These are phyloP conservation scores for Trichoderma oligosporum DNA, from an alignment of 2,329 filamentous ascomycete species.

Conservation along the genomic window DNA sequence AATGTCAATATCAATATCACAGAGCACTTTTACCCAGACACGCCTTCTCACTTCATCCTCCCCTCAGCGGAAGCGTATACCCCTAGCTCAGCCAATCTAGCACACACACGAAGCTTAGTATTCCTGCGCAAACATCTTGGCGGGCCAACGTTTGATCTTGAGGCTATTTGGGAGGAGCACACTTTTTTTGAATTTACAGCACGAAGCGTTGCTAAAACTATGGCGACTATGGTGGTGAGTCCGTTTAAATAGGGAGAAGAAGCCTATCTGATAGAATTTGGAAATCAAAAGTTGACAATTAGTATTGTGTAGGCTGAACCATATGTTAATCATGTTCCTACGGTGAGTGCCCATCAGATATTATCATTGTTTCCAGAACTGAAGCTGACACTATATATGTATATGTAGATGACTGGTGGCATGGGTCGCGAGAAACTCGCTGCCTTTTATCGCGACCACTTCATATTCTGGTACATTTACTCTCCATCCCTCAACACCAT, in stretches of 20 bases:
- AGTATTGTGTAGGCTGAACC: conserved; percentile 45
- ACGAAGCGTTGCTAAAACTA: conserved; percentile 64
- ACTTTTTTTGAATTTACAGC: conserved; percentile 66
- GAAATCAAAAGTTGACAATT: not conserved
- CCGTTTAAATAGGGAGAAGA: no score
- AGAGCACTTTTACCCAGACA: conserved; percentile 28
- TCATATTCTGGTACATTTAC: conserved; percentile 52
- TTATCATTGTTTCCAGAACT: no score
- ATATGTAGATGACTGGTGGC: conserved; percentile 57
- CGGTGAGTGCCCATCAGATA: conserved; percentile 40
- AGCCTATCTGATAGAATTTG: no score
- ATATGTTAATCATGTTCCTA: conserved; percentile 73
- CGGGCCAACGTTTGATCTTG: conserved; percentile 68
- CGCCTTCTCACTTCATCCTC: conserved; percentile 39
- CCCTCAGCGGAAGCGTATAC: conserved; percentile 50
- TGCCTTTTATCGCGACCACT: conserved; percentile 66
- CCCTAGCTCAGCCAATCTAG: conserved; percentile 50
- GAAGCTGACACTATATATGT: not conserved
- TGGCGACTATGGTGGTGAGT: conserved; percentile 68
- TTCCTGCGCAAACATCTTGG: conserved; percentile 62
- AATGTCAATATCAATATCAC: not conserved
- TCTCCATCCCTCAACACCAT: no score
- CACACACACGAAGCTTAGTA: conserved; percentile 61
- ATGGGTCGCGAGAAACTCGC: conserved; percentile 61
- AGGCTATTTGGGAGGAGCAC: conserved; percentile 75